A percentile compares a stretch with the other conserved stretches of the same genome.
Conservation (phyloP, 2,329 filamentous ascomycete species). For the Colletotrichum caudatum region DNA sequence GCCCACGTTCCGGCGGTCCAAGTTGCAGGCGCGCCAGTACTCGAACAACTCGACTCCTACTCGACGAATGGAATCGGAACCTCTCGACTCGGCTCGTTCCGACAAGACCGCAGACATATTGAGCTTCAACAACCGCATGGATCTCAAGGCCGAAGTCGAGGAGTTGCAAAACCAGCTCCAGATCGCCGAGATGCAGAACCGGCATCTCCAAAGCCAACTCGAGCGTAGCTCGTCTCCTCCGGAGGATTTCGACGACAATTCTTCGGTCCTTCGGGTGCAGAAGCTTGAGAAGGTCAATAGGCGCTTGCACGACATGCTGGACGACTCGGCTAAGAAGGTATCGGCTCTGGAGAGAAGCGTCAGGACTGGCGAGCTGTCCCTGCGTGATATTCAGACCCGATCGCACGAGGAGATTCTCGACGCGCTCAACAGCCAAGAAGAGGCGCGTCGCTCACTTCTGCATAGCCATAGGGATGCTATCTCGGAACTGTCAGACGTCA, state of each 20-base stretch:
- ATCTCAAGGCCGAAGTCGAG: constrained; percentile 90
- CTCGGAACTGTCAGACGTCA: constrained; percentile 86
- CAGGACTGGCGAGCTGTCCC: constrained; percentile 85
- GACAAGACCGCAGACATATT: constrained; percentile 88
- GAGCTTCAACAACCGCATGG: constrained; percentile 88
- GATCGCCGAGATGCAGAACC: constrained; percentile 93
- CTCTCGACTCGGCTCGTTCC: constrained; percentile 80
- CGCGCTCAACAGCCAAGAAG: constrained; percentile 91
- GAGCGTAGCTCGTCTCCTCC: constrained; percentile 74
- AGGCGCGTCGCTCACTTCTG: constrained; percentile 83
- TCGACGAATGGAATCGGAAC: constrained; percentile 75
- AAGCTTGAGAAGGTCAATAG: constrained; percentile 94
- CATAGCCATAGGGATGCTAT: constrained; percentile 88
- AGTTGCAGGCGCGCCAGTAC: constrained; percentile 67
- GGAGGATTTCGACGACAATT: constrained; percentile 78
- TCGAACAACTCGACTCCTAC: constrained; percentile 84
- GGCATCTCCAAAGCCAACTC: constrained; percentile 89
- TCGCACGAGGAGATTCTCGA: constrained; percentile 96
- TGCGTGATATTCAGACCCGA: constrained; percentile 91
- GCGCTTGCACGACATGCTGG: constrained; percentile 91
- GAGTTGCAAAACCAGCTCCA: constrained; percentile 95
- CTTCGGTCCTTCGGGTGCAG: constrained; percentile 83
- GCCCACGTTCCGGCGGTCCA: constrained; percentile 74
- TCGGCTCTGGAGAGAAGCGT: constrained; percentile 89
- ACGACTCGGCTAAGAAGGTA: constrained; percentile 93